Base-by-base conservation (phyloP, 1,284 basidiomycete genomes). In the Bjerkandera adusta region DNA sequence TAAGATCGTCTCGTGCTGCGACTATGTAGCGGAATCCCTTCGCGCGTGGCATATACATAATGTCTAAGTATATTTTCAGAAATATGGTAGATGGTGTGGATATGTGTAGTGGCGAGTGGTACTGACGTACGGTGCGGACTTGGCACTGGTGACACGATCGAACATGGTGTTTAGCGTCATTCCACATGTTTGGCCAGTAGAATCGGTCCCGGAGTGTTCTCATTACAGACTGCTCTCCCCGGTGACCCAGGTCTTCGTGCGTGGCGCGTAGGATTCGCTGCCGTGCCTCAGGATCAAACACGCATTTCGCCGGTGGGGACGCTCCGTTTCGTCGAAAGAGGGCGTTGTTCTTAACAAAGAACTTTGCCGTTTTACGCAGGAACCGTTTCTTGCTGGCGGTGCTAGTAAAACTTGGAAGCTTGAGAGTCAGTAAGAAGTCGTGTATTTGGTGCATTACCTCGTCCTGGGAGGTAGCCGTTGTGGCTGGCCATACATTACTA, bases 81-180 rank as follows among this genome's bases (percentile, higher is more conserved):
- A 72, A 71, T 1, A 75, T 47, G 0, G 58, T 48, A 1, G 60
- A 50, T 0, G 65, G 61, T 0, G 55, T 51, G 0, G 64, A 50
- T 6, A 73, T 55, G 0, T 52, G 59, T 0, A 68, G 68, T 0
- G 65, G 68, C 5, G 70, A 64, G n/a, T 53, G 46, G 4, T 66
- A 39, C 12, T 61, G 51, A 6, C 49, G 42, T 0, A 48, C 55
- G 1, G 53, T 51, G 1, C 58, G 43, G 2, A 57, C 15, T 40
- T 72, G 69, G 45, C 70, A 73, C 26, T 59, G 40, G 43, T 70
- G 64, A 42, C 70, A 73, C 0, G 70, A 66, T 2, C 47, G 35
- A 10, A 63, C 42, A 39, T 51, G 57, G 44, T 55, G 57, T 8
- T 33, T 26, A 1, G 61, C 47, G 37, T 61, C 49, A 0, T 39